Evolutionary conservation across 2,329 filamentous ascomycete genomes (phyloP).

Genomic region (Stromatinia cepivora): DNA sequence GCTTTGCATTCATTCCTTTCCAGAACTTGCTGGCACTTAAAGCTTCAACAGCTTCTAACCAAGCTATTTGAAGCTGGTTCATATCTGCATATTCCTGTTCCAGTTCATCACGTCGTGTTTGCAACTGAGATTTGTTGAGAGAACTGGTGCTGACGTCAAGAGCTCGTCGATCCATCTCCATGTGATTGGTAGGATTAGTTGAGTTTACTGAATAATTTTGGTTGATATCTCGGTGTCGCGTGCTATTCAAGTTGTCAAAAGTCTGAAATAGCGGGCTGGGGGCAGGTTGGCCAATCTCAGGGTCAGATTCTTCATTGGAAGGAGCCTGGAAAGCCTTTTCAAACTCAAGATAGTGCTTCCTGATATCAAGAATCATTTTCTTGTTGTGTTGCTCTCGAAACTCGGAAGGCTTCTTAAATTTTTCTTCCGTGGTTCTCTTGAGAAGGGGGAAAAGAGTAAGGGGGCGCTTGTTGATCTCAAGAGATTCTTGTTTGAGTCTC

Average conservation of each 20-base stretch:
- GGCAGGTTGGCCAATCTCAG: accelerated
- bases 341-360: too few species aligned
- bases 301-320: neutral
- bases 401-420: too few species aligned
- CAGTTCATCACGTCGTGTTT: neutral
- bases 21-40: neutral
- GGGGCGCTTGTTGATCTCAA: neutral
- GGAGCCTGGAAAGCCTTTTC: neutral
- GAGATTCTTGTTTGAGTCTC: neutral
- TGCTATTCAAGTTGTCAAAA: neutral
- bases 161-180: neutral
- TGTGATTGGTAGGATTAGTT: neutral
- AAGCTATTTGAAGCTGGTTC: neutral
- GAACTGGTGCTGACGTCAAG: neutral
- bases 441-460: neutral
- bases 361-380: neutral
- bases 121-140: neutral
- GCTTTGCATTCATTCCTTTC: neutral
- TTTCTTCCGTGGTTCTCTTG: neutral
- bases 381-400: neutral
- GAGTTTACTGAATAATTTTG: too few species aligned
- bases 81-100: neutral
- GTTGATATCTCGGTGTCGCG: neutral
- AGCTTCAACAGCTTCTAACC: neutral
- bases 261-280: too few species aligned